Base-by-base conservation (phyloP, 305 asterid species). In the Galium porrigens region DNA sequence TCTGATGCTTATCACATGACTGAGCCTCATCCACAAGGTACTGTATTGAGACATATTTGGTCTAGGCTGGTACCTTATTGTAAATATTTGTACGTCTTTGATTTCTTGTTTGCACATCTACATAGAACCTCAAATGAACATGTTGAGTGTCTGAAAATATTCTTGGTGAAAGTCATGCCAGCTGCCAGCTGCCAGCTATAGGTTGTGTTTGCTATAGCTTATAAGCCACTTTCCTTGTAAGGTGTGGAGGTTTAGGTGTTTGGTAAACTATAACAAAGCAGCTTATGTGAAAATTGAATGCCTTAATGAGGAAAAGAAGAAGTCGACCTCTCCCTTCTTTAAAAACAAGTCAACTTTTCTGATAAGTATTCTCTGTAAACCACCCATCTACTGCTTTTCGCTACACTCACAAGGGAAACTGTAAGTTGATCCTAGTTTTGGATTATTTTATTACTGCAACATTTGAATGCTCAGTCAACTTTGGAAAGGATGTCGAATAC, bases 1-100 rank as follows among this genome's bases (percentile, higher is more conserved):
- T 81, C 82, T 78, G 97, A 90, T 71, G 97, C 96, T 60, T 88
- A 90, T 81, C 96, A 88, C 82, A 83, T 88, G 94, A 86, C 94
- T 42, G 94, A 88, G 79, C 96, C 96, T 74, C 97, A 90, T 72
- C 97, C 96, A 54, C 75, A 85, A 78, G 97, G 96, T 88, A 83
- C 48, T 5, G 5, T 57, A 57, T 9, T 12, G 2, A 30, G 4
- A 3, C 18, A 4, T 33, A 20, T 29, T 11, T 36, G 22, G 25
- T 18, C 6, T 53, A 11, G 46, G 49, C 25, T 44, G 33, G 34
- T 29, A 14, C 46, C 9, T 6, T 6, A 20, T 27, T 27, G 6
- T 15, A n/a, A 20, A 20, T 54, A 36, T 29, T 20, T 37, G 48
- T 53, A 29, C 0, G 42, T 17, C 25, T 42, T 14, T 65, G 5